Conservation (phyloP, 352 stramenopile genomes). For the Albugo candida region DNA sequence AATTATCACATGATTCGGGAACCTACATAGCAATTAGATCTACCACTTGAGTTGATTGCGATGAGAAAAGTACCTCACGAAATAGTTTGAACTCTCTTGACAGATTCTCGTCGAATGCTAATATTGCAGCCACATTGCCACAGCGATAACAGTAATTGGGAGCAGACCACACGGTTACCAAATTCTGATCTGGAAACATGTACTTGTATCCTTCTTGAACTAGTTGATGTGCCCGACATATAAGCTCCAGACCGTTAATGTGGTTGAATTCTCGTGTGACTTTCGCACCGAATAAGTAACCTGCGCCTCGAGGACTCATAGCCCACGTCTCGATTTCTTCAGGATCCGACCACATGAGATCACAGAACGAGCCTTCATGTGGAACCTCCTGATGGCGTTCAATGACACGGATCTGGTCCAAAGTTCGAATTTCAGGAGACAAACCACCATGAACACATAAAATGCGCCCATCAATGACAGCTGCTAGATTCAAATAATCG, state of each 20-base stretch:
- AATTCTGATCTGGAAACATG: slow-evolving; percentile 74
- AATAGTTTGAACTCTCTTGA: slow-evolving; percentile 80
- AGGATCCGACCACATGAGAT: slow-evolving; percentile 97
- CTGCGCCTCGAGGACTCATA: slow-evolving; percentile 74
- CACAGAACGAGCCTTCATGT: slow-evolving; percentile 90
- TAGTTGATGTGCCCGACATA: slow-evolving; percentile 78
- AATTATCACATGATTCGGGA: slow-evolving; percentile 61
- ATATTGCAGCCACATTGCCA: slow-evolving; percentile 65
- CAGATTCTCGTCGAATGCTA: slow-evolving; percentile 67
- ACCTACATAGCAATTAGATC: slow-evolving; percentile 17
- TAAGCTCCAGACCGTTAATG: slow-evolving; percentile 78
- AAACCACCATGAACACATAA: slow-evolving; percentile 91
- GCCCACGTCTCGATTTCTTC: slow-evolving; percentile 86
- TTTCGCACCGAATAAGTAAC: slow-evolving; percentile 76
- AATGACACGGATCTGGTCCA: slow-evolving; percentile 93
- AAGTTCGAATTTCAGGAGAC: slow-evolving; percentile 85
- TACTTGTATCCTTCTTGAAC: slow-evolving; percentile 85
- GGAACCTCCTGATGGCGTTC: slow-evolving; percentile 92
- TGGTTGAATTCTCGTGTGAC: slow-evolving; percentile 82
- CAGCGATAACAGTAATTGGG: slow-evolving; percentile 78
- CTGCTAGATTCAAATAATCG: slow-evolving; percentile 89
- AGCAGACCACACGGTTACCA: slow-evolving; percentile 69
- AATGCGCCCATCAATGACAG: slow-evolving; percentile 83
- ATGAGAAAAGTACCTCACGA: slow-evolving; percentile 28
- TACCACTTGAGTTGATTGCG: too few species aligned